Evolutionary conservation across 2,329 filamentous ascomycete species (phyloP), one percentile per base, ranked within the genome.

Genomic region (Diaporthe citriasiana): DNA sequence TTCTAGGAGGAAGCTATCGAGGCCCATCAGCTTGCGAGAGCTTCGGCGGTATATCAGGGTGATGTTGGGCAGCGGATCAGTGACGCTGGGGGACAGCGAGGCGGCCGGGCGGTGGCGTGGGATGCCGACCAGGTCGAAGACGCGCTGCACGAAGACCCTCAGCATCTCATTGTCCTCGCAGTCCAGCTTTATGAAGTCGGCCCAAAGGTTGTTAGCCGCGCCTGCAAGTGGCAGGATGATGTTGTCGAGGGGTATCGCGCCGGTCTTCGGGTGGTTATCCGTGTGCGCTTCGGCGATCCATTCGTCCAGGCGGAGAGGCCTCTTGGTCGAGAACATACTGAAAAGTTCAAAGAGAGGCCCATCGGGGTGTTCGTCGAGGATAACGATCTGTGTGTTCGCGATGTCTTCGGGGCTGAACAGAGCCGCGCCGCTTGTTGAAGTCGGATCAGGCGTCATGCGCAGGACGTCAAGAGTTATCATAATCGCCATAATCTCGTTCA

Each of bases 201-300:
- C 83, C 84, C 84, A 86, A 19, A 84, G 75, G 1, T 84, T 83
- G 75, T 84, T 86, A 77, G 80, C 82, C 19, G 79, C 82, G 63
- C 84, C 84, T 12, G 84, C 78, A 5, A 86, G 77, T 0, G 84
- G 84, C 27, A 86, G 72, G 69, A 86, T 82, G 38, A 86, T 42
- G 70, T 82, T 82, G 57, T 78, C 76, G 25, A 42, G 25, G 30
- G 60, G 70, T 47, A 79, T 71, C 51, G 74, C 71, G 15, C 56
- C 72, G 3, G 68, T 53, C 4, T 70, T 38, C 27, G 66, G 59
- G 15, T 74, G 56, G 5, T 19, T 57, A 1, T 77, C 53, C 10
- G 81, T 59, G 45, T 83, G 78, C 6, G 70, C 51, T 27, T 82
- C 60, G 22, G 56, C 12, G 35, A 59, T 59, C 56, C 56, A 59